Evolutionary conservation across 2,329 filamentous ascomycete species (phyloP).

Genomic region (Penicillium griseofulvum): DNA sequence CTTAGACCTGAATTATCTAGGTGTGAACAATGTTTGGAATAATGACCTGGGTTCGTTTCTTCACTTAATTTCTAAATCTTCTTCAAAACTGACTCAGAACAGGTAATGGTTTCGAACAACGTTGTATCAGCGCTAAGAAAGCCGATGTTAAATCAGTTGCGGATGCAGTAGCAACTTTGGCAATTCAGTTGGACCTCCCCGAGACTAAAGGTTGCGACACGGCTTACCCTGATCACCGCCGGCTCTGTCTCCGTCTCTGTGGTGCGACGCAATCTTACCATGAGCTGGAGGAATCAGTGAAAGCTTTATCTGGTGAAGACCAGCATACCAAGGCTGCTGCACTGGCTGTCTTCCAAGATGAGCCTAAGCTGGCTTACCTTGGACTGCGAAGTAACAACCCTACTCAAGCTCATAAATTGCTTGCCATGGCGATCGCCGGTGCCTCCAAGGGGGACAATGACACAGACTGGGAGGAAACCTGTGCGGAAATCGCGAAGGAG

Average conservation of each 20-base stretch:
- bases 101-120: slow-evolving; percentile 36
- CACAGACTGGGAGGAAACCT: slow-evolving; percentile 60
- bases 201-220: slow-evolving; percentile 53
- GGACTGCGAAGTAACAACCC: slow-evolving; percentile 55
- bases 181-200: slow-evolving; percentile 50
- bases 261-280: slow-evolving; percentile 56
- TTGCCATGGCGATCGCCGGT: slow-evolving; percentile 53
- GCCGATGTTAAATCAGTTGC: slow-evolving; percentile 28
- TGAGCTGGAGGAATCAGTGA: slow-evolving; percentile 50
- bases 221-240: slow-evolving; percentile 55
- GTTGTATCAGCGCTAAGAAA: slow-evolving; percentile 28
- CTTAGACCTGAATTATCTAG: slow-evolving; percentile 61
- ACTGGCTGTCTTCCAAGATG: slow-evolving; percentile 59
- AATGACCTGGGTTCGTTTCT: slow-evolving; percentile 50
- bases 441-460: slow-evolving; percentile 49
- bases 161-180: slow-evolving; percentile 51
- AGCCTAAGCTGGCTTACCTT: slow-evolving; percentile 57
- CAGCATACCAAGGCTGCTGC: slow-evolving; percentile 63
- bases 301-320: slow-evolving; percentile 52
- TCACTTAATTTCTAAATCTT: no score
- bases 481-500: slow-evolving; percentile 61
- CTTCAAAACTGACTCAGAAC: slow-evolving; percentile 1
- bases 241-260: slow-evolving; percentile 59
- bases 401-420: slow-evolving; percentile 55
- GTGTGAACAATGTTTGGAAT: slow-evolving; percentile 59